A percentile compares a stretch with the other conserved stretches of the same genome.
Evolutionary conservation across 192 early-diverging fungal species (phyloP).

Genomic region (Paraglomus occultum): DNA sequence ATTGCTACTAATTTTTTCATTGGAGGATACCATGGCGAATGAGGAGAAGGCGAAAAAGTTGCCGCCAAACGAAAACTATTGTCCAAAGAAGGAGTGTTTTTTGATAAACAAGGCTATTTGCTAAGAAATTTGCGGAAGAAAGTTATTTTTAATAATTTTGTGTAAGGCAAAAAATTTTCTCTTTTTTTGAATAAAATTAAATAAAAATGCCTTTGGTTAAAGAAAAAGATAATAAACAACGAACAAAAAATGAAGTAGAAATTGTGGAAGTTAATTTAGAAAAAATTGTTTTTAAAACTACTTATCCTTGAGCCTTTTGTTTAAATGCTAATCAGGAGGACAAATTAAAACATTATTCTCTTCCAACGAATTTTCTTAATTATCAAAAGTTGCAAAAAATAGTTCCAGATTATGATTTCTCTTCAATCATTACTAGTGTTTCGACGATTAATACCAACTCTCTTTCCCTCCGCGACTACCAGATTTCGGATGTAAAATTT

Average conservation of each 20-base stretch:
- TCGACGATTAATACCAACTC: not conserved
- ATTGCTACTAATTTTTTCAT: constrained; percentile 56
- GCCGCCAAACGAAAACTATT: constrained; percentile 60
- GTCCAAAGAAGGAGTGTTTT: constrained; percentile 54
- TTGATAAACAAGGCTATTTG: constrained; percentile 55
- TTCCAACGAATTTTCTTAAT: not conserved
- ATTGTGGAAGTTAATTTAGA: constrained; percentile 16
- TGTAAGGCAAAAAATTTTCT: too few species aligned
- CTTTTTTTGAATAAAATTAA: too few species aligned
- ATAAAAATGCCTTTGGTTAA: too few species aligned
- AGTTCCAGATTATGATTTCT: constrained; percentile 15
- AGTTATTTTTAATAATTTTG: constrained; percentile 51
- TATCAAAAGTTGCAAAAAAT: constrained; percentile 14
- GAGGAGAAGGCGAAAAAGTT: constrained; percentile 51
- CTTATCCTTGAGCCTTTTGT: constrained; percentile 19
- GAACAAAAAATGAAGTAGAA: constrained; percentile 3
- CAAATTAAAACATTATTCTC: constrained; percentile 11
- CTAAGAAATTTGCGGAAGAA: constrained; percentile 35
- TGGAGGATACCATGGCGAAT: constrained; percentile 60
- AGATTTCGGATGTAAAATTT: constrained; percentile 1
- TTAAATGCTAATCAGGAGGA: constrained; percentile 3
- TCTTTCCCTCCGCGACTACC: constrained; percentile 9
- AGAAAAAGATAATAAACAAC: too few species aligned
- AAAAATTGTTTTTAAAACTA: constrained; percentile 22
- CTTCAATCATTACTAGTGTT: not conserved